Percentiles rank a stretch among this genome's conserved stretches.
These are phyloP conservation scores for Penicillium occitanis DNA, from an alignment of 2,329 filamentous ascomycete genomes.

Conservation along the genomic window DNA sequence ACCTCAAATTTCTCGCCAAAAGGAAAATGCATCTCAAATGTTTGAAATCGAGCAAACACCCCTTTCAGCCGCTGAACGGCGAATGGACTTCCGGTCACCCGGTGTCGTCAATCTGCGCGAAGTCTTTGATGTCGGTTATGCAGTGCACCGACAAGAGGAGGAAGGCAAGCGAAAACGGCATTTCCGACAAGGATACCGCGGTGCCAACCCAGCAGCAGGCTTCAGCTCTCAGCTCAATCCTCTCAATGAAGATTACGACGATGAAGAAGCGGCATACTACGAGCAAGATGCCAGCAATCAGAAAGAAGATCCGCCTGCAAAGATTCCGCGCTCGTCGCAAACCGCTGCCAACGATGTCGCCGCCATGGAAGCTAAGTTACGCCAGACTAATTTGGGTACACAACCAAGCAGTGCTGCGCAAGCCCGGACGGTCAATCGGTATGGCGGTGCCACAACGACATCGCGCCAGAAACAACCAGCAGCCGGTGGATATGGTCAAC, in stretches of 20 bases:
- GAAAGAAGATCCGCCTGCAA: slow-evolving; percentile 51
- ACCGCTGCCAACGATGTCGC: slow-evolving; percentile 59
- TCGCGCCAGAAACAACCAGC: slow-evolving; percentile 51
- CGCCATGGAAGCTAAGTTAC: slow-evolving; percentile 82
- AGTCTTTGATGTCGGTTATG: slow-evolving; percentile 97
- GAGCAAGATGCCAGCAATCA: slow-evolving; percentile 37
- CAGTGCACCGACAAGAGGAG: slow-evolving; percentile 94
- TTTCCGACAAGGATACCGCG: slow-evolving; percentile 67
- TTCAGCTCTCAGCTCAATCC: slow-evolving; percentile 64
- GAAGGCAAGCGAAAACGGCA: slow-evolving; percentile 90
- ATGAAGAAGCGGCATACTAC: slow-evolving; percentile 57
- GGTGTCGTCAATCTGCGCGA: slow-evolving; percentile 93
- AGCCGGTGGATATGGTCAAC: slow-evolving; percentile 76
- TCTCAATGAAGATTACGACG: slow-evolving; percentile 63
- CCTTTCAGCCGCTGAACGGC: slow-evolving; percentile 57
- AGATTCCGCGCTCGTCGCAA: slow-evolving; percentile 64
- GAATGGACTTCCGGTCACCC: slow-evolving; percentile 91
- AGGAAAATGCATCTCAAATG: slow-evolving; percentile 50
- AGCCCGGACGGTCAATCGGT: slow-evolving; percentile 51
- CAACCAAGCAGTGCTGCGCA: slow-evolving; percentile 59
- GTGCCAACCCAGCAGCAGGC: slow-evolving; percentile 54
- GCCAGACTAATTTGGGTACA: slow-evolving; percentile 71
- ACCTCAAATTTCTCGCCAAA: slow-evolving; percentile 60
- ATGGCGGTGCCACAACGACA: slow-evolving; percentile 27
- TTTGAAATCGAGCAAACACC: slow-evolving; percentile 46